Evolutionary conservation across 2,329 filamentous ascomycete genomes (phyloP).

Genomic region (Fonsecaea multimorphosa): DNA sequence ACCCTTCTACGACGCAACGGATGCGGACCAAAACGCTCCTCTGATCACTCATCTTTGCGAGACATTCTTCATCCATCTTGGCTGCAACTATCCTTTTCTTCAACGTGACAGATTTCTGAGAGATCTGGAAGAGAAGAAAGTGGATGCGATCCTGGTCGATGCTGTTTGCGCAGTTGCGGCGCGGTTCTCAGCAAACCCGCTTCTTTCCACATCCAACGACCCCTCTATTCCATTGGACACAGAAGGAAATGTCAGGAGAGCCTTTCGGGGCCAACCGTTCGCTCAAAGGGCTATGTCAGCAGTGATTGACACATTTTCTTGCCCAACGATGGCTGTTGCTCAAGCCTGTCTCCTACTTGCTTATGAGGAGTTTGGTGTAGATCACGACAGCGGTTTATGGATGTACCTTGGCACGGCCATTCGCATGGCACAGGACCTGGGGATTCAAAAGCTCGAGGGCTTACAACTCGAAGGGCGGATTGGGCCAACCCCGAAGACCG

Average conservation of each 20-base stretch:
- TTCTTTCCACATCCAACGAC: conserved; percentile 59
- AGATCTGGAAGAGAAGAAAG: conserved; percentile 78
- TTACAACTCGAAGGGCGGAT: conserved; percentile 64
- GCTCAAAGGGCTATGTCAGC: conserved; percentile 82
- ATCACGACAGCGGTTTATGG: conserved; percentile 88
- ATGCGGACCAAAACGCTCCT: conserved; percentile 72
- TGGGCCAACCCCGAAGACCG: conserved; percentile 62
- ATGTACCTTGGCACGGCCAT: conserved; percentile 92
- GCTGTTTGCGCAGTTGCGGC: conserved; percentile 82
- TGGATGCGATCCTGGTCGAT: conserved; percentile 85
- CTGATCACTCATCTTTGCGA: conserved; percentile 78
- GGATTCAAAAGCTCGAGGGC: conserved; percentile 80
- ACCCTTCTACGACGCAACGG: conserved; percentile 78
- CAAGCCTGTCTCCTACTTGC: conserved; percentile 84
- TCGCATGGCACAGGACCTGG: conserved; percentile 78
- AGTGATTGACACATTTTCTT: conserved; percentile 81
- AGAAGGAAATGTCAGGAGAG: conserved; percentile 51
- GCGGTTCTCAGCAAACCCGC: conserved; percentile 71
- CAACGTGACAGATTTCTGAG: conserved; percentile 73
- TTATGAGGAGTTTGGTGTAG: conserved; percentile 87
- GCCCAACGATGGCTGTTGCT: conserved; percentile 80
- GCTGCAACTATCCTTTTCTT: conserved; percentile 85
- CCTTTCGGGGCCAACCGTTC: conserved; percentile 77
- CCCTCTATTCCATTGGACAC: conserved; percentile 54
- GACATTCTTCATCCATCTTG: conserved; percentile 80